Percentiles rank a stretch among this genome's conserved stretches.
Conservation (phyloP, 495 filamentous ascomycete genomes). For the Penicillium flavigenum region DNA sequence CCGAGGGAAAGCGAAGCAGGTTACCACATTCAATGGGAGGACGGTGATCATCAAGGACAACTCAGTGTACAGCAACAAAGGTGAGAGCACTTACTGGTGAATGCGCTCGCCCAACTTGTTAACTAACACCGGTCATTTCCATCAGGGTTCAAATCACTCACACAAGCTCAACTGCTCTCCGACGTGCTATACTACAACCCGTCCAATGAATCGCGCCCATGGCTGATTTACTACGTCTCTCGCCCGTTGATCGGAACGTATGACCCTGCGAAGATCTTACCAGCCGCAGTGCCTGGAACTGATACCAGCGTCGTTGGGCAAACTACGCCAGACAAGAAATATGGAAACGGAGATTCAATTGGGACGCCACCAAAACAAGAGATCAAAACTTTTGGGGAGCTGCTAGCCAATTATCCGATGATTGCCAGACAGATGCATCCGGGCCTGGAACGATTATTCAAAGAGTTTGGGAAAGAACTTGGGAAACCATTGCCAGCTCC, state of each 20-base stretch:
- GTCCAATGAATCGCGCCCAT: slow-evolving; percentile 76
- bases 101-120: slow-evolving; percentile 13
- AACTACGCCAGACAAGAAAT: slow-evolving; percentile 26
- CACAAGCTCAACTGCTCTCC: slow-evolving; percentile 83
- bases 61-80: slow-evolving; percentile 94
- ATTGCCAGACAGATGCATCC: slow-evolving; percentile 96
- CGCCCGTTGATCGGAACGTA: slow-evolving; percentile 82
- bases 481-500: slow-evolving; percentile 80
- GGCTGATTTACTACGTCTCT: slow-evolving; percentile 97
- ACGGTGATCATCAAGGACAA: slow-evolving; percentile 94
- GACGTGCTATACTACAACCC: slow-evolving; percentile 89
- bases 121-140: slow-evolving; percentile 7
- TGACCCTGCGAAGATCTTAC: slow-evolving; percentile 67
- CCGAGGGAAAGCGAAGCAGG: slow-evolving; percentile 89
- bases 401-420: slow-evolving; percentile 90
- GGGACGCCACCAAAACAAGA: slow-evolving; percentile 72
- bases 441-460: slow-evolving; percentile 85
- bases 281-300: slow-evolving; percentile 55
- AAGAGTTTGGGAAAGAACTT: slow-evolving; percentile 81
- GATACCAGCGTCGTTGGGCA: slow-evolving; percentile 24
- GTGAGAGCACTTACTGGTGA: slow-evolving; percentile 42
- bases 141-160: slow-evolving; percentile 85
- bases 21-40: slow-evolving; percentile 86
- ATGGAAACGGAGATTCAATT: slow-evolving; percentile 36
- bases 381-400: slow-evolving; percentile 83